Base-by-base conservation (phyloP, 805 yeast genomes). In the Zygoascus bituminiphila region DNA sequence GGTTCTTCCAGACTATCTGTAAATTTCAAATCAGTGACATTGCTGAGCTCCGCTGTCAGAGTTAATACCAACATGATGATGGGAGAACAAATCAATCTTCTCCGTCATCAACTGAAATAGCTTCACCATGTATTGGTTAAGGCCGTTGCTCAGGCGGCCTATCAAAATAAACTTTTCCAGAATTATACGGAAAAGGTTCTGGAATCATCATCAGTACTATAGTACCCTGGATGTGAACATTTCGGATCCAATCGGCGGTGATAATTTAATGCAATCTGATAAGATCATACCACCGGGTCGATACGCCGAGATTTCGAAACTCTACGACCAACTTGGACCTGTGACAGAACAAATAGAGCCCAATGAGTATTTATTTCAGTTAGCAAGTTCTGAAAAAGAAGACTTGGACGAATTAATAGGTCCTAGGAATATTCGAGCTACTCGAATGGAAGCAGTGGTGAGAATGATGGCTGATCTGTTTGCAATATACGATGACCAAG, bases 1-100 rank as follows among this genome's bases (percentile, higher is more conserved):
- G 93, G 91, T 1, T 66, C 56, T 9, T 68, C 71, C 2, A 73
- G 69, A 0, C 79, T 64, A 59, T 91, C 96, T 2, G 71, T 64
- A 2, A 91, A 84, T 42, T 67, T 66, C 4, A 87, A 61, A 33
- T 70, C 73, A 12, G 76, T 74, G 33, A 84, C 79, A 50, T 78
- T 79, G 17, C 71, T 70, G 37, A 80, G 69, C 35, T 75, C 76
- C 6, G 77, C 83, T 17, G 62, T 50, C 19, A 67, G 49, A 29
- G 54, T 51, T 12, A 69, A 54, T 2, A 62, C 63, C 41, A 65
- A 56, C 71, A 63, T 66, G 33, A 29, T 29, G 33, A 29, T 29
- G 33, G 33, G 33, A 29, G 33, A 29, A 29, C 15, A 29, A 29
- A 29, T 29, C n/a, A 12, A 29, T 12, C 33, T 2, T 29, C 33